Conservation (phyloP, 2,329 filamentous ascomycete species). For the Parasarocladium wereldwijsianum region DNA sequence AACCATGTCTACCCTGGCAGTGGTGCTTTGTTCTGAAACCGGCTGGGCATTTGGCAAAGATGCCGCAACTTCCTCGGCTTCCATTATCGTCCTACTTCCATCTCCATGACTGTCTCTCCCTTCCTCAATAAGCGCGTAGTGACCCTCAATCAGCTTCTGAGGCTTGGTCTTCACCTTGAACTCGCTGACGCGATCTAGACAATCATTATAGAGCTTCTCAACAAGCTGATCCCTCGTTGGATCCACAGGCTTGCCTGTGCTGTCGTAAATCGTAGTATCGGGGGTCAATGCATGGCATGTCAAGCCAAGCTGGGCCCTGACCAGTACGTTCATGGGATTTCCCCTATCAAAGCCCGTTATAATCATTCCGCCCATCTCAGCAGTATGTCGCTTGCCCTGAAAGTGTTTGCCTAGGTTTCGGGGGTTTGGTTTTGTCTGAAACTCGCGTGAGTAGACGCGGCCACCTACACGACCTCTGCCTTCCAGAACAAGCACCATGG, state of each 20-base stretch:
- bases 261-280: conserved; percentile 83
- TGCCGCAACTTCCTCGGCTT: conserved; percentile 56
- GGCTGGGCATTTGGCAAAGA: conserved; percentile 40
- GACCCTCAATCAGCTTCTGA: conserved; percentile 63
- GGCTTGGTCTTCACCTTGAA: conserved; percentile 69
- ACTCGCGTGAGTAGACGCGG: conserved; percentile 72
- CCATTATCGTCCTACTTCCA: conserved; percentile 52
- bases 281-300: conserved; percentile 68
- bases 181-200: conserved; percentile 77
- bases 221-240: conserved; percentile 65
- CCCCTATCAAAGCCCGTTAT: conserved; percentile 94
- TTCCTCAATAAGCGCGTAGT: conserved; percentile 66
- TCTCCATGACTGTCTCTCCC: conserved; percentile 65
- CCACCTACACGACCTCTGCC: conserved; percentile 79
- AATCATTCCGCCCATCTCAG: conserved; percentile 96
- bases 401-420: no score
- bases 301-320: conserved; percentile 79
- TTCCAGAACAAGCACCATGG: conserved; percentile 69
- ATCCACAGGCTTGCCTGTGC: conserved; percentile 63
- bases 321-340: conserved; percentile 82
- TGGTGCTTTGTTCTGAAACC: conserved; percentile 38
- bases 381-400: conserved; percentile 55
- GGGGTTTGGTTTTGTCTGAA: conserved; percentile 42
- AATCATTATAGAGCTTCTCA: conserved; percentile 88
- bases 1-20: conserved; percentile 40